Evolutionary conservation across 306 rosid species (phyloP).

Genomic region (Castanopsis chinensis): DNA sequence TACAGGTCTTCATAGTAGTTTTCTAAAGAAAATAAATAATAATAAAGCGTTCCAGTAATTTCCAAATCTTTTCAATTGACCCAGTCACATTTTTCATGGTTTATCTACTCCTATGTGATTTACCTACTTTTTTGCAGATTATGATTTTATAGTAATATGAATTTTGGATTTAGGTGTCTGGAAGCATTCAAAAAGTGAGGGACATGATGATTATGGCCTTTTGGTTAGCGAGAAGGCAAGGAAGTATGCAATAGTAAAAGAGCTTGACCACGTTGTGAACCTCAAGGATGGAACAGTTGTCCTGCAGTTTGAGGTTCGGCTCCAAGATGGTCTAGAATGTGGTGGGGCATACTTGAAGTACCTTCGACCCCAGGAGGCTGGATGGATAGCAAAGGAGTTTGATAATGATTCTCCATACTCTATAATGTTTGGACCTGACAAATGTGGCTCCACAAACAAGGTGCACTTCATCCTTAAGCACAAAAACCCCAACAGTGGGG

Average conservation of each 20-base stretch:
- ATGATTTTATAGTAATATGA: not conserved
- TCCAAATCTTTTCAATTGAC: not conserved
- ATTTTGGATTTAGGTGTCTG: constrained; percentile 63
- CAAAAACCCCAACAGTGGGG: constrained; percentile 85
- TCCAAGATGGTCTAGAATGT: constrained; percentile 94
- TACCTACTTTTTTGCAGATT: not conserved
- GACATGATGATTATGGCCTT: constrained; percentile 91
- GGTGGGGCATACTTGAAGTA: constrained; percentile 97
- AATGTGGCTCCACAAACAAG: constrained; percentile 93
- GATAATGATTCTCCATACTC: constrained; percentile 81
- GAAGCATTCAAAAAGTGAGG: constrained; percentile 91
- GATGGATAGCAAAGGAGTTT: constrained; percentile 81
- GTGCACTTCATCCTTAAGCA: constrained; percentile 95
- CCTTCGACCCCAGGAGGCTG: constrained; percentile 84
- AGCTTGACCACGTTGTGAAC: constrained; percentile 54
- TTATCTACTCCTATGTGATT: not conserved
- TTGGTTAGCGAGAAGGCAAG: constrained; percentile 84
- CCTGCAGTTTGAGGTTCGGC: constrained; percentile 86
- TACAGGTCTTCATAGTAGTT: not conserved
- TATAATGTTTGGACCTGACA: constrained; percentile 98
- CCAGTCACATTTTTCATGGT: not conserved
- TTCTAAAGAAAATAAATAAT: not conserved
- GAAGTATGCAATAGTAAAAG: constrained; percentile 87
- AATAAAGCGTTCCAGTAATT: not conserved
- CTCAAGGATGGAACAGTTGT: constrained; percentile 75